phyloP scores from a whole-genome alignment of 257 asterid species.

The Ilex aquifolium region DNA sequence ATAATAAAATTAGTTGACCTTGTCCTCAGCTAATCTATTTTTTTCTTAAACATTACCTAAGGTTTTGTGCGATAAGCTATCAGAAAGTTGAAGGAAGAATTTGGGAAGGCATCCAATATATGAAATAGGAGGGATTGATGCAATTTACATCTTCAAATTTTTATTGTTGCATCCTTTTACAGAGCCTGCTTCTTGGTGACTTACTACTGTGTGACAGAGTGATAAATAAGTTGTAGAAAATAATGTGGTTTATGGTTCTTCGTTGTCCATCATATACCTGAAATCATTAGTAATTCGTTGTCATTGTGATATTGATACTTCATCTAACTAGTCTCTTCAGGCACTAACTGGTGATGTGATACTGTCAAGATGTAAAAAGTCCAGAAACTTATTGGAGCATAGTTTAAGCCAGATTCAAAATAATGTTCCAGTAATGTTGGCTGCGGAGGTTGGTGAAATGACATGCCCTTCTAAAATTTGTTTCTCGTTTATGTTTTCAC shows the following conservation, averaged over 20 bases:
- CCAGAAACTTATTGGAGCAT: constrained; percentile 54
- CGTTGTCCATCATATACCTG: neutral
- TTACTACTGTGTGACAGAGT: too few relatives aligned
- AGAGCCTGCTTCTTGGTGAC: too few relatives aligned
- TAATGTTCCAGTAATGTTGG: constrained; percentile 72
- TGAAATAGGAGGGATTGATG: too few relatives aligned
- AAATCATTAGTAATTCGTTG: neutral
- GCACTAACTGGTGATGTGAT: constrained; percentile 80
- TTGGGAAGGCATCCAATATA: too few relatives aligned
- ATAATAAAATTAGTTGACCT: too few relatives aligned
- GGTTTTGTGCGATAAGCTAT: too few relatives aligned
- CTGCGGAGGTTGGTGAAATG: constrained; percentile 52
- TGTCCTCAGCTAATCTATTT: too few relatives aligned
- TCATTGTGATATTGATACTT: constrained; percentile 1
- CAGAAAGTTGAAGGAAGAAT: too few relatives aligned
- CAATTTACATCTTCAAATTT: too few relatives aligned
- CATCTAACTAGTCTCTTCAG: constrained; percentile 29
- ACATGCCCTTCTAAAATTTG: neutral
- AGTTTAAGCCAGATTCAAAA: constrained; percentile 59
- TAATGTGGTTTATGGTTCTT: neutral
- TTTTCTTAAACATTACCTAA: too few relatives aligned
- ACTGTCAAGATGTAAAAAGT: constrained; percentile 61
- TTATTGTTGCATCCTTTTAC: too few relatives aligned
- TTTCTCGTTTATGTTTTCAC: neutral
- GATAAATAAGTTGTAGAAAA: too few relatives aligned